Evolutionary conservation across 1,284 basidiomycete species (phyloP).

Genomic region (Leccinum fuscescens): DNA sequence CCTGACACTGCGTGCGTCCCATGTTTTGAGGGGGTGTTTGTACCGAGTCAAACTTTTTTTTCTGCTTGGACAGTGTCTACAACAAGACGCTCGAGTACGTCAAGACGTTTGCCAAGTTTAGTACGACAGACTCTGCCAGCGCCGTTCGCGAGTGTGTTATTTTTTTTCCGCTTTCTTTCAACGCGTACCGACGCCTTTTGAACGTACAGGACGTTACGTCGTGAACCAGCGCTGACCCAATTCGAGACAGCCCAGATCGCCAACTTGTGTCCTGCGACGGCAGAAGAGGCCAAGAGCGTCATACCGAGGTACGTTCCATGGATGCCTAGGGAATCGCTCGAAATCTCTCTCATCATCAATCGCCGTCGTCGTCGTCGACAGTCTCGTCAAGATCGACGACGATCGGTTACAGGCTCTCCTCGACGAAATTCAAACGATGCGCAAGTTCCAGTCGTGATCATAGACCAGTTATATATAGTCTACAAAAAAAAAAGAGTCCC

Average conservation of each 20-base stretch:
- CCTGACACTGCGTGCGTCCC: constrained; percentile 74
- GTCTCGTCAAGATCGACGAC: constrained; percentile 85
- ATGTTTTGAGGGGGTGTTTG: not conserved
- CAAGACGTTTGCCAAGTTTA: constrained; percentile 87
- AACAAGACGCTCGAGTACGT: constrained; percentile 93
- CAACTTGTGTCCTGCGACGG: constrained; percentile 82
- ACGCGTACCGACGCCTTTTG: not conserved
- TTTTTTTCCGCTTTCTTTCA: not conserved
- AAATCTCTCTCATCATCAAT: not conserved
- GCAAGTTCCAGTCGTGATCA: constrained; percentile 76
- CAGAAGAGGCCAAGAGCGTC: constrained; percentile 90
- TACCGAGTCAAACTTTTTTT: not conserved
- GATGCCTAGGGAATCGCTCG: not conserved
- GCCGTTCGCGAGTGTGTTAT: constrained; percentile 77
- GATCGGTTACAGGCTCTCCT: constrained; percentile 78
- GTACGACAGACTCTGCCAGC: constrained; percentile 81
- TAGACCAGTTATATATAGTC: constrained; percentile 2
- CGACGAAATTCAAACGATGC: constrained; percentile 85
- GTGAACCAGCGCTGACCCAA: constrained; percentile 77
- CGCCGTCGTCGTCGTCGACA: not conserved
- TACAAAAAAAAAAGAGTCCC: not conserved
- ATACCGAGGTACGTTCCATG: constrained; percentile 68
- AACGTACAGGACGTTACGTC: constrained; percentile 57
- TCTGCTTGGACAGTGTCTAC: constrained; percentile 61
- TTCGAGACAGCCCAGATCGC: constrained; percentile 94